Conservation (phyloP, 768 basidiomycete genomes). For the Suillus fuscotomentosus region DNA sequence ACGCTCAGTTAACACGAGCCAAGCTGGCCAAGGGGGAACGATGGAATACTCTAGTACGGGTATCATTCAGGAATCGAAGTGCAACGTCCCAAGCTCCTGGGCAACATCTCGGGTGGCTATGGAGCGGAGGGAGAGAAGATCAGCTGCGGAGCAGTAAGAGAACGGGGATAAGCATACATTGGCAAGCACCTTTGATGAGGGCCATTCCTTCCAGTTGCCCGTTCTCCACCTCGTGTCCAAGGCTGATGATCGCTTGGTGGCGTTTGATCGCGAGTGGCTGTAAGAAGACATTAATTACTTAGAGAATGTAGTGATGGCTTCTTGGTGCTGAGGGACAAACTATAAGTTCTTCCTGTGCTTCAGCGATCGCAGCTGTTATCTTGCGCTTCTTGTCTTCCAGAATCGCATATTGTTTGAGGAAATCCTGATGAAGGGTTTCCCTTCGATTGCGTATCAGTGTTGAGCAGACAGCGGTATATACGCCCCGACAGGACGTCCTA, state of each 20-base stretch:
- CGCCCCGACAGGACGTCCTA: slow-evolving; percentile 12
- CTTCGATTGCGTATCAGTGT: slow-evolving; percentile 10
- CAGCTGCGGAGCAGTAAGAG: not conserved
- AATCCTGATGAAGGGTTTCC: slow-evolving; percentile 25
- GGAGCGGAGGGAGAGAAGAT: not conserved
- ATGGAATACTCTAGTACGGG: not conserved
- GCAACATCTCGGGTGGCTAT: not conserved
- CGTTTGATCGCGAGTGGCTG: slow-evolving; percentile 26
- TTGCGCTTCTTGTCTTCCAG: slow-evolving; percentile 28
- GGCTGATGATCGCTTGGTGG: slow-evolving; percentile 25
- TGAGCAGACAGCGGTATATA: slow-evolving; percentile 9
- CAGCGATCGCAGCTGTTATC: slow-evolving; percentile 22
- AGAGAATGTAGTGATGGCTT: not conserved
- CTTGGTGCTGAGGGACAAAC: slow-evolving; percentile 13
- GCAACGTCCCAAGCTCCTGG: not conserved
- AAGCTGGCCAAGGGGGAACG: not conserved
- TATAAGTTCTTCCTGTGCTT: slow-evolving; percentile 24
- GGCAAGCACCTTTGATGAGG: slow-evolving; percentile 17
- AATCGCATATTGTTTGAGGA: slow-evolving; percentile 19
- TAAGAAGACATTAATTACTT: not conserved
- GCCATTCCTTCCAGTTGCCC: slow-evolving; percentile 22
- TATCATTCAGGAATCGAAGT: not conserved
- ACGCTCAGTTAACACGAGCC: not conserved
- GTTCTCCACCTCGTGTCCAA: slow-evolving; percentile 21
- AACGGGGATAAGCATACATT: slow-evolving; percentile 15